Evolutionary conservation across 306 rosid species (phyloP).

Genomic region (Quercus ilex): DNA sequence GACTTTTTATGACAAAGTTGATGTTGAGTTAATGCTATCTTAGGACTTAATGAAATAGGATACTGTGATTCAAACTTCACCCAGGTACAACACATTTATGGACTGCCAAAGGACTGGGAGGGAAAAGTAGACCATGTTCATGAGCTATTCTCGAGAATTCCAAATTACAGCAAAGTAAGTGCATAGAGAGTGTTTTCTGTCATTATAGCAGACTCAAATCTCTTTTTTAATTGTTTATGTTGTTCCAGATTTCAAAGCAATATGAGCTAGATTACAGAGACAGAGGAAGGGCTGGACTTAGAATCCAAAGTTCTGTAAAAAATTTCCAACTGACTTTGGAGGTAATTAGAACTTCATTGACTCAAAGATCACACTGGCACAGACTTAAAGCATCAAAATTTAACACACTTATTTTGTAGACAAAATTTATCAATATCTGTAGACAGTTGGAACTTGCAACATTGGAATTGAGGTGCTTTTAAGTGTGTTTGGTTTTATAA

Average conservation of each 20-base stretch:
- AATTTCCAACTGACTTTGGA: conserved; percentile 86
- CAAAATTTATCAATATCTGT: too few relatives aligned
- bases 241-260: conserved; percentile 59
- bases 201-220: background rate
- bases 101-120: conserved; percentile 76
- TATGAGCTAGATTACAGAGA: conserved; percentile 88
- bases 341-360: conserved; percentile 35
- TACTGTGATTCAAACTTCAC: background rate
- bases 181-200: background rate
- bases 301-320: conserved; percentile 72
- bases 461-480: background rate
- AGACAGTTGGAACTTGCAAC: background rate
- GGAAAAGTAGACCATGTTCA: conserved; percentile 54
- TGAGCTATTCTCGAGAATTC: conserved; percentile 67
- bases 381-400: background rate
- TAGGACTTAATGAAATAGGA: background rate
- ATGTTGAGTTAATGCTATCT: background rate
- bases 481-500: background rate
- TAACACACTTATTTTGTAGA: too few relatives aligned
- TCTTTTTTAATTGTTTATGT: background rate
- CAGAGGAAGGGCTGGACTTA: conserved; percentile 68
- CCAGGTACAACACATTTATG: conserved; percentile 62
- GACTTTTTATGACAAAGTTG: background rate
- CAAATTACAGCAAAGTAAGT: conserved; percentile 72
- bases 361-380: background rate